A percentile compares a stretch with the other conserved stretches of the same genome.
phyloP scores from a whole-genome alignment of 2,329 filamentous ascomycete genomes.

The Aspergillus bombycis region DNA sequence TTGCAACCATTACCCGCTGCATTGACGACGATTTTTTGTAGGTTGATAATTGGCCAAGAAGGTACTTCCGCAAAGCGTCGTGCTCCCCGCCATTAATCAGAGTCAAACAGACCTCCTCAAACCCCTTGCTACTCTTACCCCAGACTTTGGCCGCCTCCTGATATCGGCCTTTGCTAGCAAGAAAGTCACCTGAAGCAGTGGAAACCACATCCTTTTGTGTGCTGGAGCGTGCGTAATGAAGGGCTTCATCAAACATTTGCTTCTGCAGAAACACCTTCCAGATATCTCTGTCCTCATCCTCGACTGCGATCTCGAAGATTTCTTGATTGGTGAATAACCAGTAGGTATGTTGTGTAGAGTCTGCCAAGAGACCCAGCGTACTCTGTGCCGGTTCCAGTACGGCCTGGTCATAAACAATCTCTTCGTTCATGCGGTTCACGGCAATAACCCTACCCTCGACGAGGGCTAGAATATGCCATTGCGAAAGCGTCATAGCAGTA shows the following conservation, averaged over 20 bases:
- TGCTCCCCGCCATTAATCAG: conserved; percentile 90
- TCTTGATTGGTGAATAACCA: conserved; percentile 92
- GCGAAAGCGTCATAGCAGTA: conserved; percentile 79
- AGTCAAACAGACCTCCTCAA: conserved; percentile 89
- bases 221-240: conserved; percentile 78
- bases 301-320: conserved; percentile 90
- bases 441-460: conserved; percentile 82
- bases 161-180: conserved; percentile 80
- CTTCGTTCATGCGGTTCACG: conserved; percentile 83
- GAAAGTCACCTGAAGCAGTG: conserved; percentile 85
- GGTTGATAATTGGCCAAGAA: conserved; percentile 78
- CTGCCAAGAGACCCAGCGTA: conserved; percentile 81
- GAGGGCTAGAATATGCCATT: conserved; percentile 88
- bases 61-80: conserved; percentile 87
- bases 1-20: conserved; percentile 94
- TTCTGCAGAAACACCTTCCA: conserved; percentile 91
- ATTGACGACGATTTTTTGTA: conserved; percentile 84
- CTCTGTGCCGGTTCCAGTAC: conserved; percentile 79
- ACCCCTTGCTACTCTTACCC: conserved; percentile 93
- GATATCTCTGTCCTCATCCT: conserved; percentile 86
- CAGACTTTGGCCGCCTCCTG: conserved; percentile 86
- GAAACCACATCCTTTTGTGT: conserved; percentile 89
- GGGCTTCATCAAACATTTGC: conserved; percentile 84
- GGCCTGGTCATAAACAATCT: conserved; percentile 82
- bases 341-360: conserved; percentile 93